phyloP scores from a whole-genome alignment of 1,284 basidiomycete species.

The Pseudozyma hubeiensis region DNA sequence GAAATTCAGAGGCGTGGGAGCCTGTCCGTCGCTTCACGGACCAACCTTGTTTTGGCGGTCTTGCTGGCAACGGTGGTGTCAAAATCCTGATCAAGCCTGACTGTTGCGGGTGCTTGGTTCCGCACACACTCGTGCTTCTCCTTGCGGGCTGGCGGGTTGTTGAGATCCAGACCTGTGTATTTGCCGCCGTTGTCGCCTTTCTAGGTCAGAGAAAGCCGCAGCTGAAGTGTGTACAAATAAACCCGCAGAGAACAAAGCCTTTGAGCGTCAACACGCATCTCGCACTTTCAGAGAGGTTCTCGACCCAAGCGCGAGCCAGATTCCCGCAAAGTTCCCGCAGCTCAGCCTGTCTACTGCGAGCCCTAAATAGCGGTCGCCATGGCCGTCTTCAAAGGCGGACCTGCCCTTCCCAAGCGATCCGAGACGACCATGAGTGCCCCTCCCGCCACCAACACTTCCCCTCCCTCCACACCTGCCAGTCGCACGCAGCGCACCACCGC shows the following conservation, averaged over 20 bases:
- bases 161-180: background rate
- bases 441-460: background rate
- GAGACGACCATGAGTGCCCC: background rate
- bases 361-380: background rate
- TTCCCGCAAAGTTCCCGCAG: background rate
- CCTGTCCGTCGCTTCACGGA: constrained; percentile 2
- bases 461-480: constrained; percentile 1
- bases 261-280: background rate
- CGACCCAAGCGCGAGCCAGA: no score
- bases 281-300: no score
- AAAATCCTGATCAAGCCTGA: constrained; percentile 6
- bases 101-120: background rate
- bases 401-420: constrained; percentile 25
- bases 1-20: constrained; percentile 4
- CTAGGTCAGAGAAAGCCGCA: background rate
- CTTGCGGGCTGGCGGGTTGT: background rate
- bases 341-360: no score
- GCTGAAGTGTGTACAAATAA: constrained; percentile 6
- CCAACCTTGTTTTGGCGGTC: background rate
- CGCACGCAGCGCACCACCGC: constrained; percentile 13
- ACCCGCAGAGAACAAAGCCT: background rate
- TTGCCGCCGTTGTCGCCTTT: no score
- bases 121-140: constrained; percentile 5
- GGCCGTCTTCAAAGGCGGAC: constrained; percentile 29
- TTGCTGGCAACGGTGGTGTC: background rate